These are phyloP conservation scores for Mycosphaerella sp. DNA, from an alignment of 2,329 filamentous ascomycete genomes.

Conservation along the genomic window DNA sequence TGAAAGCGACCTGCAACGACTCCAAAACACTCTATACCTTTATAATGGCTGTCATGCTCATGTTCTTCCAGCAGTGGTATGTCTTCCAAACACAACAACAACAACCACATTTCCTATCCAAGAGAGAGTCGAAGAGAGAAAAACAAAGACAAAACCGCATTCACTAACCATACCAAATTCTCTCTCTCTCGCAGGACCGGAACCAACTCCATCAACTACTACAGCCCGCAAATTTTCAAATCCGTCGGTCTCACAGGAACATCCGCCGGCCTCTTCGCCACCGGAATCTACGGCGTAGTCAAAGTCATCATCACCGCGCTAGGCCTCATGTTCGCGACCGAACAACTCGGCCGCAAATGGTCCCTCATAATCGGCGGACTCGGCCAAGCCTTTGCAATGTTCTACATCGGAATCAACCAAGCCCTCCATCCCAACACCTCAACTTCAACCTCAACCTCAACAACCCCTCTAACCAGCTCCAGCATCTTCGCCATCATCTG, in stretches of 20 bases:
- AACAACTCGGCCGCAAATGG: constrained; percentile 44
- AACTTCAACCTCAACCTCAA: constrained; percentile 37
- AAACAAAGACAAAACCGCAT: too few species aligned
- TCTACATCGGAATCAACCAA: constrained; percentile 34
- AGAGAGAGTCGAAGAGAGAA: too few species aligned
- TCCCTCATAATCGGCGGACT: constrained; percentile 39
- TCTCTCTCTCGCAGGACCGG: constrained; percentile 35
- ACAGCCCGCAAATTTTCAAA: constrained; percentile 42
- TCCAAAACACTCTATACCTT: constrained; percentile 39
- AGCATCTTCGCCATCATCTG: constrained; percentile 49
- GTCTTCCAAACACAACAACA: too few species aligned
- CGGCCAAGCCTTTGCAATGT: constrained; percentile 43
- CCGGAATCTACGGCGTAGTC: constrained; percentile 44
- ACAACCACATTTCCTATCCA: too few species aligned
- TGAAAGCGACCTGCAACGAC: constrained; percentile 36
- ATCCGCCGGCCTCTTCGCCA: constrained; percentile 41
- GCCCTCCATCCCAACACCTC: constrained; percentile 35
- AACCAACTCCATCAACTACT: constrained; percentile 38
- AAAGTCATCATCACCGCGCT: constrained; percentile 42
- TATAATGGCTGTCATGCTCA: constrained; percentile 40
- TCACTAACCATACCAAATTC: background rate
- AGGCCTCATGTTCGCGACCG: constrained; percentile 42
- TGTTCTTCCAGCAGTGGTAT: constrained; percentile 30
- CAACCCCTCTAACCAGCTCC: constrained; percentile 44
- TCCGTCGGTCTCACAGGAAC: constrained; percentile 38